Evolutionary conservation across 768 basidiomycete species (phyloP), one percentile per base, ranked within the genome.

Genomic region (Leccinum aurantiacum): DNA sequence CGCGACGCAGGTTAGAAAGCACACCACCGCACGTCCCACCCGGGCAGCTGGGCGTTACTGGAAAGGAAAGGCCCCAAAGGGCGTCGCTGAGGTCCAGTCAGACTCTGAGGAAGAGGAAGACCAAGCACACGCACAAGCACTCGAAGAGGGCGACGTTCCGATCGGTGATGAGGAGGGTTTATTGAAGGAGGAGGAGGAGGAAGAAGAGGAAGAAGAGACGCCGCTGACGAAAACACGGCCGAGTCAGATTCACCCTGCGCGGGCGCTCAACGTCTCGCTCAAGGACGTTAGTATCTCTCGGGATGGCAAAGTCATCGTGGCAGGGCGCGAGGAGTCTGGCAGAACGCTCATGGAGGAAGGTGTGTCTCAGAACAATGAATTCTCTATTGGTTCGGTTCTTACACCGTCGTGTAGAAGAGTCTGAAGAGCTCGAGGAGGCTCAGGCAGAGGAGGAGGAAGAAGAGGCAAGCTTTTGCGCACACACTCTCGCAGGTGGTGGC

Each of bases 41-140:
- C 79, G 81, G 54, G 91, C 94, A 5, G 92, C 85, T 3, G 89
- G 84, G 6, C 89, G 94, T 3, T 95, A 96, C 74, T 91, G 92
- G 87, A 90, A 90, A 66, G 94, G 94, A 57, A 92, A 93, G 66
- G 91, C 86, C 0, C 93, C 93, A 1, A 93, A 91, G 72, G 90
- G 90, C 50, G 80, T 76, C 35, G 77, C 76, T 2, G 84, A 84
- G 25, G 74, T 76, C 44, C 77, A 82, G 22, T 88, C 88, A 6
- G 89, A 90, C 64, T 87, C 86, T 4, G 88, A 88, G 48, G 81
- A 82, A 54, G 86, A 83, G 52, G 82, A 85, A 61, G 84, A 82
- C 1, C 78, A 75, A 33, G 75, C 67, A 56, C 68, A 73, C 33
- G 75, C 67, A 58, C 68, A 73, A 49, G 67, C 70, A 49, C 74